Base-by-base conservation (phyloP, 495 filamentous ascomycete species). In the Lasiosphaeris hirsuta region DNA sequence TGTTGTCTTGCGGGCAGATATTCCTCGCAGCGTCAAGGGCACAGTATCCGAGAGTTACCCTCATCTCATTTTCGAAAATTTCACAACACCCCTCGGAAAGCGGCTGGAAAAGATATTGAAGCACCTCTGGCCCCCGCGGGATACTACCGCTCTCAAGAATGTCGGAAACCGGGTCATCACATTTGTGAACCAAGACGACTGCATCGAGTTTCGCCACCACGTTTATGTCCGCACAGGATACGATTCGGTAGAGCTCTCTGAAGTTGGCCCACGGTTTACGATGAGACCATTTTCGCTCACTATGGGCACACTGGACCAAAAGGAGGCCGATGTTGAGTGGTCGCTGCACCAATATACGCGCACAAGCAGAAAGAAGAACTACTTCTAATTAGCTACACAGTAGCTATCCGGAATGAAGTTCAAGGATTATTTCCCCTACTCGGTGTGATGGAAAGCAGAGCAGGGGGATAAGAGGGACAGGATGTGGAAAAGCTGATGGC, bases 321-420 rank as follows among this genome's bases (percentile, higher is more conserved):
- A 95, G 61, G 89, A 91, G 62, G 93, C 92, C n/a, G 95, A 97
- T 77, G 83, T 90, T 35, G 95, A 98, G 72, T 98, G 94, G 94
- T 84, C 89, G 51, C 75, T 97, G 59, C 94, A 88, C 55, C 92
- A 96, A 65, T 98, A 96, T 69, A 98, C 93, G 1, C 84, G 94
- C 63, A 97, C 92, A 35, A 84, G 86, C 67, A 81, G 80, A 71
- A 97, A 97, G 81, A 96, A 96, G 81, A 90, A 93, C 62, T 94
- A 95, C 69, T 82, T 96, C 56, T 96, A n/a, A n/a, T n/a, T n/a
- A n/a, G n/a, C n/a, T n/a, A n/a, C n/a, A n/a, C n/a, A n/a, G n/a
- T n/a, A n/a, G n/a, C n/a, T n/a, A n/a, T 30, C 23, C 23, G 23
- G 23, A 30, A 30, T 30, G 23, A 5, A 30, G 23, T 30, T 30